phyloP scores from a whole-genome alignment of 108 stramenopile genomes.

The Skeletonema tropicum region DNA sequence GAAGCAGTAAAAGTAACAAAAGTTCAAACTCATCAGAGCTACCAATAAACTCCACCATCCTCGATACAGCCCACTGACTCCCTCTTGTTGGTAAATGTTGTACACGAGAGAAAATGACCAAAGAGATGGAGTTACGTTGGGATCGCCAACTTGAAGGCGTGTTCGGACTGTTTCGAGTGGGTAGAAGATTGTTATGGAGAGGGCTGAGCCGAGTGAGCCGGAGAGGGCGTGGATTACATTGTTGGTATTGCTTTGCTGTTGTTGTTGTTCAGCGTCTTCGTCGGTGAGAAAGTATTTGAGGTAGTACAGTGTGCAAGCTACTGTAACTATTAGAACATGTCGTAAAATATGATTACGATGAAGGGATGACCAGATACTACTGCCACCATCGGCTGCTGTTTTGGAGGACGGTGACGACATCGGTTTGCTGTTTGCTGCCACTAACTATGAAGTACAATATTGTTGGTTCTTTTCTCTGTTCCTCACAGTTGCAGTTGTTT shows the following conservation, averaged over 20 bases:
- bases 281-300: background rate
- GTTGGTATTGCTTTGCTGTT: background rate
- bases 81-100: slow-evolving; percentile 26
- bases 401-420: background rate
- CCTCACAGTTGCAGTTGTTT: too few species aligned
- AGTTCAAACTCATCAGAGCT: slow-evolving; percentile 41
- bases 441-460: too few species aligned
- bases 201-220: slow-evolving; percentile 44
- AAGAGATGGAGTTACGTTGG: background rate
- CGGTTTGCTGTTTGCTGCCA: too few species aligned
- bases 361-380: too few species aligned
- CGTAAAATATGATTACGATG: background rate
- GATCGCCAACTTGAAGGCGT: slow-evolving; percentile 34
- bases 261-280: background rate
- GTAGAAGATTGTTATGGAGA: slow-evolving; percentile 46
- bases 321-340: background rate
- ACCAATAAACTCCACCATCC: slow-evolving; percentile 42
- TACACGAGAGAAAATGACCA: slow-evolving; percentile 12
- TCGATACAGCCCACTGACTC: slow-evolving; percentile 21
- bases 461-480: too few species aligned
- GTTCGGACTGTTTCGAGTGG: slow-evolving; percentile 51
- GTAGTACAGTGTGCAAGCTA: background rate
- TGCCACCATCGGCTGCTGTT: too few species aligned
- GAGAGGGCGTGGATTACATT: slow-evolving; percentile 43
- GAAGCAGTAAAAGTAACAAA: slow-evolving; percentile 54